A percentile compares a stretch with the other conserved stretches of the same genome.
These are phyloP conservation scores for Aspergillus niger DNA, from an alignment of 2,329 filamentous ascomycete species.

Conservation along the genomic window DNA sequence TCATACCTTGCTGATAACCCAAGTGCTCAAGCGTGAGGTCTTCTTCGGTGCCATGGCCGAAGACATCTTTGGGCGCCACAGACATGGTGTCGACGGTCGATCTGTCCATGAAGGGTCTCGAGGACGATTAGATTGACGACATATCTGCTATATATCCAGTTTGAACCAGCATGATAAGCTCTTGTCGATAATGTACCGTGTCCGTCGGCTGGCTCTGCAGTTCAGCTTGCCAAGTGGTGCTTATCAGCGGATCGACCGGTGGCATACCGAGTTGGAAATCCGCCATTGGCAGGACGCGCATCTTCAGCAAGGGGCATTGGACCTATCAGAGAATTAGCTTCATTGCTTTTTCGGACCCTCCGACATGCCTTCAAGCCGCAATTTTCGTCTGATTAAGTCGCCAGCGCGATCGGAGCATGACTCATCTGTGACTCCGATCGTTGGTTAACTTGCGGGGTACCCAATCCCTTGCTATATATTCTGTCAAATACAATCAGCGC, in stretches of 20 bases:
- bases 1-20: slow-evolving; percentile 34
- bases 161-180: not conserved
- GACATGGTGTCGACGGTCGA: not conserved
- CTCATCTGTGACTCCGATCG: not conserved
- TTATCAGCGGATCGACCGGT: slow-evolving; percentile 4
- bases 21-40: slow-evolving; percentile 33
- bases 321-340: not conserved
- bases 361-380: not conserved
- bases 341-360: not conserved
- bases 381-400: not conserved
- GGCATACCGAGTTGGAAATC: not conserved
- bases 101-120: not conserved
- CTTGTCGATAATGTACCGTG: not conserved
- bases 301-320: not conserved
- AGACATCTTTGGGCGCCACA: slow-evolving; percentile 13
- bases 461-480: not conserved
- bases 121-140: not conserved
- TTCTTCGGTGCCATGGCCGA: slow-evolving; percentile 20
- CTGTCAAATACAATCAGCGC: not conserved
- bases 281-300: not conserved
- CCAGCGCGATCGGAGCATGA: not conserved
- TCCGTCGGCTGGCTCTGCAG: not conserved
- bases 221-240: not conserved
- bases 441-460: not conserved
- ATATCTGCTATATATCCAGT: not conserved